Evolutionary conservation across 148 eudicot genomes (phyloP), one percentile per base, ranked within the genome.

Genomic region (Selenicereus undatus): DNA sequence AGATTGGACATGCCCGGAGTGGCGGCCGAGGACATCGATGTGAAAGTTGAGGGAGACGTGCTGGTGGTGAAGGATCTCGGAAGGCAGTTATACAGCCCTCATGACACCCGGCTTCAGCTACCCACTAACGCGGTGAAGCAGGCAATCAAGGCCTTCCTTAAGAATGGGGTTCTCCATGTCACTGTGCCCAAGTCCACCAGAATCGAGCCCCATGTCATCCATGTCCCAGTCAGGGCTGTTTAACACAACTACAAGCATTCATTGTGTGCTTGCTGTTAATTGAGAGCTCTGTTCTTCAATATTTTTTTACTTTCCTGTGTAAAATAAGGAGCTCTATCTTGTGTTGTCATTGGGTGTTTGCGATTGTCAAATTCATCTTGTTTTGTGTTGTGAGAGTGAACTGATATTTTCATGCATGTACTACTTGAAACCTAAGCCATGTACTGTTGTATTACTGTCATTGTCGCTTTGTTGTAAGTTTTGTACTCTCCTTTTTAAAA

Each of bases 1-100:
- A 48, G 83, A 74, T 52, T 81, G 35, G 77, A 75, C 75, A 81
- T 81, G 79, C 83, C 82, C 16, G 83, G 83, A 81, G 48, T 81
- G 4, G 79, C 56, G 2, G 65, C 82, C 0, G 79, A 81, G 26
- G 83, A 81, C 75, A 75, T 81, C 66, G 79, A 78, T 1, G 74
- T 81, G 35, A 75, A 81, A 18, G 75, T 81, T 0, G 77, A 81
- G 24, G 79, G 77, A 16, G 48, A 81, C n/a, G 75, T 32, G 62
- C 18, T 81, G 36, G 42, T 81, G 36, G 54, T 76, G 32, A 74
- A 74, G 36, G 76, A 74, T 50, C 79, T 65, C 66, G 83, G 69
- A 35, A 81, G 72, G 24, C 79, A 68, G 27, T 3, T 74, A 48
- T 48, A 48, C 36, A 74, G 76, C 60, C 76, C 76, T 17, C 50